Evolutionary conservation across 805 yeast genomes (phyloP), one percentile per base, ranked within the genome.

Genomic region (Zygotorulaspora chibaensis): DNA sequence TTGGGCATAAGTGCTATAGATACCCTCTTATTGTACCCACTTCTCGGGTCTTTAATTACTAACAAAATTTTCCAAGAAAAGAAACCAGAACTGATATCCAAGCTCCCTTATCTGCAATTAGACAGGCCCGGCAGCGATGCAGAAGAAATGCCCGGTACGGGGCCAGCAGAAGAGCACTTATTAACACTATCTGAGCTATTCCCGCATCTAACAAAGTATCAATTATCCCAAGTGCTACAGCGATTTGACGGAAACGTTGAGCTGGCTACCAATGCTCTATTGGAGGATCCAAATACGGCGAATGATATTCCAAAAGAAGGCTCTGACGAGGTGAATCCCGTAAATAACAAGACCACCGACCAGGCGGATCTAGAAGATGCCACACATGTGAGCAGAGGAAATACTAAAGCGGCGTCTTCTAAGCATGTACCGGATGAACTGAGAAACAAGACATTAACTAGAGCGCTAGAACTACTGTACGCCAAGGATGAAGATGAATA

Each of bases 401-500:
- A 45, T 37, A 42, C 29, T 34, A 16, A 38, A 12, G 42, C 26
- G 28, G 27, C 3, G 29, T 34, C 20, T 13, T 11, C 26, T n/a
- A 46, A 51, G 25, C 56, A 55, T 34, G 73, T 69, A 11, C 75
- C 74, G 5, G 75, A 70, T 45, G 78, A 75, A 26, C 56, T 78
- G n/a, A 77, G 75, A 55, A 76, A 81, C 56, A 76, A 70, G 52
- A 80, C 86, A 0, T 61, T 84, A 35, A 66, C 74, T 0, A 74
- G 79, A 17, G 89, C 90, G 1, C 63, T 85, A 51, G 68, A 79
- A 35, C 61, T 84, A 50, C 66, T 86, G 50, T 83, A 84, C 53
- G 84, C 83, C 36, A 74, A 80, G 7, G 91, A 87, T 56, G 96
- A 87, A 52, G 95, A 87, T 62, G 96, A 87, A 55, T 81, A 84